phyloP scores from a whole-genome alignment of 1,139 yeast genomes.

The Pichia sp. region DNA sequence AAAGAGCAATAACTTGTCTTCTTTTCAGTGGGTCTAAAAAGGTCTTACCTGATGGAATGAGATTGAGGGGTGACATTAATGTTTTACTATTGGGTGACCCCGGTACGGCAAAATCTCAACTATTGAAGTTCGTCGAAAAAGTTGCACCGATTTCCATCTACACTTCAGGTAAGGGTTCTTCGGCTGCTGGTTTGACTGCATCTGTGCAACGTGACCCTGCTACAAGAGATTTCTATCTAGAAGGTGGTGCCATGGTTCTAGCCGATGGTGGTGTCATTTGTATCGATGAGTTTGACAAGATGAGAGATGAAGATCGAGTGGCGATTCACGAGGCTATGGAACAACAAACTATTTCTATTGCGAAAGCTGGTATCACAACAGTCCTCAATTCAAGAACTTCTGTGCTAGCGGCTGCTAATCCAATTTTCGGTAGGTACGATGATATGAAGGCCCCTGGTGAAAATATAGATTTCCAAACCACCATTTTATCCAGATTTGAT shows the following conservation, averaged over 20 bases:
- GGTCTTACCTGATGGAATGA: constrained; percentile 90
- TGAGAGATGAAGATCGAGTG: constrained; percentile 98
- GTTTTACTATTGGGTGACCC: constrained; percentile 95
- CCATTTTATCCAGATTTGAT: constrained; percentile 94
- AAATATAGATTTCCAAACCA: constrained; percentile 94
- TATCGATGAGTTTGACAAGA: constrained; percentile 97
- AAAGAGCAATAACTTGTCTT: constrained; percentile 87
- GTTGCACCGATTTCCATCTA: constrained; percentile 92
- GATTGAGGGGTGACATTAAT: constrained; percentile 94
- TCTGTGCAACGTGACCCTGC: constrained; percentile 89
- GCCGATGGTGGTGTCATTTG: constrained; percentile 99
- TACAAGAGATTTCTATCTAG: constrained; percentile 88
- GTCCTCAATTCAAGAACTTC: constrained; percentile 92
- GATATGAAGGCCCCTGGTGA: constrained; percentile 96
- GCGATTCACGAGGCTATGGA: constrained; percentile 99
- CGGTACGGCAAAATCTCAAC: constrained; percentile 97
- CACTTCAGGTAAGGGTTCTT: constrained; percentile 98
- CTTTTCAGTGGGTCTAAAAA: constrained; percentile 94
- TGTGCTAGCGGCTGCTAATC: constrained; percentile 97
- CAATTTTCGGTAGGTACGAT: constrained; percentile 93
- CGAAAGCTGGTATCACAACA: constrained; percentile 98
- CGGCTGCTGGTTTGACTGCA: constrained; percentile 99
- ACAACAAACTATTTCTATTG: constrained; percentile 98
- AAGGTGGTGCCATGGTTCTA: constrained; percentile 99
- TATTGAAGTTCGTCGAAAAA: constrained; percentile 90